Conservation (phyloP, 2,329 filamentous ascomycete species). For the Blumeriella jaapii region DNA sequence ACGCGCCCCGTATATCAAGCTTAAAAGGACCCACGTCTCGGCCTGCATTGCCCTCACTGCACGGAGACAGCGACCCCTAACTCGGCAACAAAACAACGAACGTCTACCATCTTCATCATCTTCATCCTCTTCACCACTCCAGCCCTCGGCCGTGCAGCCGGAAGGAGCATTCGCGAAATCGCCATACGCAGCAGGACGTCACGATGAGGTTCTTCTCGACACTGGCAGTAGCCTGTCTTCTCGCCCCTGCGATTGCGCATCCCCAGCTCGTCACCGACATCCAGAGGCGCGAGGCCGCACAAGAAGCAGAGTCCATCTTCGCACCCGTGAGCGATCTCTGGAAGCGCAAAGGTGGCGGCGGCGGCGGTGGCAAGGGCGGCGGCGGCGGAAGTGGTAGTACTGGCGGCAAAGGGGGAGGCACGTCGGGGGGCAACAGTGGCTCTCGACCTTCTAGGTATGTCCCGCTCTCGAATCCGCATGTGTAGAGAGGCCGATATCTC, state of each 20-base stretch:
- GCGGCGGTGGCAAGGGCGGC: constrained; percentile 37
- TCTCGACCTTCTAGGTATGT: constrained; percentile 22
- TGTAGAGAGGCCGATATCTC: too few relatives aligned
- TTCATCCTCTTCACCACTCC: too few relatives aligned
- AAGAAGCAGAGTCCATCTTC: constrained; percentile 3
- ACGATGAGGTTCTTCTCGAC: constrained; percentile 16
- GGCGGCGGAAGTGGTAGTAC: constrained; percentile 9
- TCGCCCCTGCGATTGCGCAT: constrained; percentile 14
- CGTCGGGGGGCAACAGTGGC: constrained; percentile 7
- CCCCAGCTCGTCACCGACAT: constrained; percentile 14
- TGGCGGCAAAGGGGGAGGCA: constrained; percentile 9
- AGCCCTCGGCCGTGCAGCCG: too few relatives aligned
- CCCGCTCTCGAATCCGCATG: constrained; percentile 11
- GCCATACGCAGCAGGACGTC: neutral
- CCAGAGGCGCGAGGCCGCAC: constrained; percentile 11
- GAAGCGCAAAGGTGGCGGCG: constrained; percentile 51
- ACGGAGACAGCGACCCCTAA: too few relatives aligned
- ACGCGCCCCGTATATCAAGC: too few relatives aligned
- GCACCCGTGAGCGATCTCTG: constrained; percentile 33
- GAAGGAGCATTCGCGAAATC: too few relatives aligned
- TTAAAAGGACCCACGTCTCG: too few relatives aligned
- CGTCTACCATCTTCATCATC: too few relatives aligned
- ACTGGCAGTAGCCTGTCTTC: constrained; percentile 13
- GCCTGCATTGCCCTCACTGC: too few relatives aligned
- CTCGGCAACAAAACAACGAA: too few relatives aligned